Evolutionary conservation across 2,329 filamentous ascomycete species (phyloP).

Genomic region (Colletotrichum cereale): DNA sequence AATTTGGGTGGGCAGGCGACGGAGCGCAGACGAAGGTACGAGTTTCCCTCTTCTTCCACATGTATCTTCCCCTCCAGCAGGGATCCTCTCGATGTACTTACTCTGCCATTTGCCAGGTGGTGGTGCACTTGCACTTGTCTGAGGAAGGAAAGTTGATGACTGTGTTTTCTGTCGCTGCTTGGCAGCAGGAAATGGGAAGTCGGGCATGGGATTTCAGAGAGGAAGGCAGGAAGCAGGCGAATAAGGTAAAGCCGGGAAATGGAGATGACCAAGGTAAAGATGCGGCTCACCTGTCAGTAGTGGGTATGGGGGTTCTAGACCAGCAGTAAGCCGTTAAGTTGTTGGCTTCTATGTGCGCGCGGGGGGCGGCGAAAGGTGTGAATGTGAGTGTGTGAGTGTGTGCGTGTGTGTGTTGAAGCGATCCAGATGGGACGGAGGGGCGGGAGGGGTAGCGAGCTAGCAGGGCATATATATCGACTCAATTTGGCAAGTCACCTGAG

Average conservation of each 20-base stretch:
- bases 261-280: conserved; percentile 8
- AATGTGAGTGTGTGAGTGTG: neutral
- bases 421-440: conserved; percentile 12
- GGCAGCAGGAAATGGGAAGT: neutral
- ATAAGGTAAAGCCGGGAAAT: neutral
- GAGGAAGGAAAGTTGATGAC: neutral
- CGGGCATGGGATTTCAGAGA: neutral
- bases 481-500: neutral
- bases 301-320: neutral
- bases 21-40: conserved; percentile 11
- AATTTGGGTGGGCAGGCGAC: neutral
- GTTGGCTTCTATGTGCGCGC: neutral
- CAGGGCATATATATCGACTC: conserved; percentile 26
- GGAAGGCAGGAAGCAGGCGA: neutral
- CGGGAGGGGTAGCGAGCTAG: conserved; percentile 13
- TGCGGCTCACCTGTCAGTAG: conserved; percentile 28
- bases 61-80: neutral
- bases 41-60: neutral
- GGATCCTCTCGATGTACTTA: neutral
- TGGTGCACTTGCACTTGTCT: neutral
- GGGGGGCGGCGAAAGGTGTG: too few species aligned
- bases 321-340: neutral
- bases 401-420: neutral
- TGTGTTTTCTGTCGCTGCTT: neutral
- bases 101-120: neutral